phyloP scores from a whole-genome alignment of 1,284 basidiomycete species.

The Rhodotorula sp. region DNA sequence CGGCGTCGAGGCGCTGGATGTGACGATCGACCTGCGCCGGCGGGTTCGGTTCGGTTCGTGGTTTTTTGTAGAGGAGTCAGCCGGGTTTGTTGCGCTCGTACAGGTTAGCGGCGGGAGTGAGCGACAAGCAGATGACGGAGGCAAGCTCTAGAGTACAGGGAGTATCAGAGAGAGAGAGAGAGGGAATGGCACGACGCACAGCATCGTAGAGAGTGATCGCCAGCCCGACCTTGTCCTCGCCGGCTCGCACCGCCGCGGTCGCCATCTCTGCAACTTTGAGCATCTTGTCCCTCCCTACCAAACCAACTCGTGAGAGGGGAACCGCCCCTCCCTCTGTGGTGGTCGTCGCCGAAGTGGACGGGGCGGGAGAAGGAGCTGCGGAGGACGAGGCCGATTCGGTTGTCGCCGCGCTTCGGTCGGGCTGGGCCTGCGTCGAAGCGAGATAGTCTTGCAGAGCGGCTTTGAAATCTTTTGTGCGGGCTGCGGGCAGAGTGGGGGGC shows the following conservation, averaged over 20 bases:
- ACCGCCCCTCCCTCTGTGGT: neutral
- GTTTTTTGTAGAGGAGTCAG: too few relatives aligned
- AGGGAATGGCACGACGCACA: conserved; percentile 15
- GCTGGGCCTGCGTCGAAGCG: neutral
- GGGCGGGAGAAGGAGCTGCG: neutral
- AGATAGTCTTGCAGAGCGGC: conserved; percentile 7
- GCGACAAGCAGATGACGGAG: too few relatives aligned
- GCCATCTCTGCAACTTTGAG: conserved; percentile 2
- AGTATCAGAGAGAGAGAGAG: too few relatives aligned
- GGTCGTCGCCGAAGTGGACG: neutral
- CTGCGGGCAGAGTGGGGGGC: neutral
- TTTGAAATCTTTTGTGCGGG: neutral
- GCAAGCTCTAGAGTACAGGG: too few relatives aligned
- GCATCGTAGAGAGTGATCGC: conserved; percentile 40
- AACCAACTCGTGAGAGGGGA: neutral
- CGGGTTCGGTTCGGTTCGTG: too few relatives aligned
- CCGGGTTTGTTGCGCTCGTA: too few relatives aligned
- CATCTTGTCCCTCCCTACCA: neutral
- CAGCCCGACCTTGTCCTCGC: conserved; percentile 42
- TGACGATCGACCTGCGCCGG: conserved; percentile 42
- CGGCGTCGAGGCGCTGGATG: conserved; percentile 42
- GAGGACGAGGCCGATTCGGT: conserved; percentile 3
- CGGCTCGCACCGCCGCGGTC: conserved; percentile 17
- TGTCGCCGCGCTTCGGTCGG: neutral
- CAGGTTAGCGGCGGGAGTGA: too few relatives aligned